phyloP scores from a whole-genome alignment of 2,329 filamentous ascomycete genomes.

The Alternaria dauci region DNA sequence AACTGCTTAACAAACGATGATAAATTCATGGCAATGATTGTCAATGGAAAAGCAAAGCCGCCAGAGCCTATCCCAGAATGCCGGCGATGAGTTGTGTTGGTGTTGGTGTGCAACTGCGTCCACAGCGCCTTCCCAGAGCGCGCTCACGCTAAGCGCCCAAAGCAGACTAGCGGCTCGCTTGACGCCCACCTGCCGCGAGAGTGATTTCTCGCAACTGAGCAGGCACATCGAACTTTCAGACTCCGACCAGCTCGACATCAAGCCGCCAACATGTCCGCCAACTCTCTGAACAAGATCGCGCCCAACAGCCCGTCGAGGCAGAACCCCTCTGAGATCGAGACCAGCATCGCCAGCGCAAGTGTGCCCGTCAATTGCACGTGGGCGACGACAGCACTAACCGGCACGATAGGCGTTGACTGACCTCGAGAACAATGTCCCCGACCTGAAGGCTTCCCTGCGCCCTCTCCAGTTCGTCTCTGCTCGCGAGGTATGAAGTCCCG shows the following conservation, averaged over 20 bases:
- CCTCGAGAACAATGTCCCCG: conserved; percentile 98
- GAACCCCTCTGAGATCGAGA: conserved; percentile 97
- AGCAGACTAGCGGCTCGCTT: conserved; percentile 16
- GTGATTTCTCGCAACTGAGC: not conserved
- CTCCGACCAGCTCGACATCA: conserved; percentile 39
- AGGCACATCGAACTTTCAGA: conserved; percentile 29
- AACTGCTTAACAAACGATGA: not conserved
- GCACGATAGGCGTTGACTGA: conserved; percentile 76
- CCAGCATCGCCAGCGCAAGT: conserved; percentile 89
- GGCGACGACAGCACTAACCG: conserved; percentile 27
- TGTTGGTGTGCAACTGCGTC: not conserved
- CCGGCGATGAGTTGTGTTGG: not conserved
- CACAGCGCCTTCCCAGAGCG: not conserved
- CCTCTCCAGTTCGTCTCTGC: conserved; percentile 99
- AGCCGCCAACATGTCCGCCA: conserved; percentile 64
- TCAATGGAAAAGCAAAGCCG: not conserved
- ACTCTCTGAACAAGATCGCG: conserved; percentile 95
- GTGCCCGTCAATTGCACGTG: conserved; percentile 9
- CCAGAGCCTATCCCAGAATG: not conserved
- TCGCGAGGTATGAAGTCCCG: conserved; percentile 85
- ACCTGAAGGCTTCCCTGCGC: conserved; percentile 94
- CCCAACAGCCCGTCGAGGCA: conserved; percentile 94
- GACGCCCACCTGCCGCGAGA: conserved; percentile 6
- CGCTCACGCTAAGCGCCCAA: not conserved
- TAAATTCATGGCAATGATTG: not conserved